These are phyloP conservation scores for Nidularia pulvinata DNA, from an alignment of 768 basidiomycete species.

Conservation along the genomic window DNA sequence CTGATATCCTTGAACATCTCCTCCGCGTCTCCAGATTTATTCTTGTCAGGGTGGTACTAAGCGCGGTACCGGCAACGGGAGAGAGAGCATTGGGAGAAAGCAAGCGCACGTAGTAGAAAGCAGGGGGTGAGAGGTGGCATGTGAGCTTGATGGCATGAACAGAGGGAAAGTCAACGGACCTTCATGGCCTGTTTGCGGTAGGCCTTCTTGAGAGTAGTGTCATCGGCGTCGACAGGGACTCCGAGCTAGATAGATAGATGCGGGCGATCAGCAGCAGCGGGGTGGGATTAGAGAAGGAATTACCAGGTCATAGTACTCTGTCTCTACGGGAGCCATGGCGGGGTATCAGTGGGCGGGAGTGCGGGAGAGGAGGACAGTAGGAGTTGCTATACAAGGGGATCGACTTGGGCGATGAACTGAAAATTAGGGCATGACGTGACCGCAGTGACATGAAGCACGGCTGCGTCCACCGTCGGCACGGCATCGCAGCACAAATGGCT, in stretches of 20 bases:
- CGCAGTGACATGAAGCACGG: too few species aligned
- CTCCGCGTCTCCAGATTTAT: constrained; percentile 89
- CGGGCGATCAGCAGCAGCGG: neutral
- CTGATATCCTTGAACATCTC: constrained; percentile 98
- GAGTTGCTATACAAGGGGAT: too few species aligned
- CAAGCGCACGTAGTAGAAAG: too few species aligned
- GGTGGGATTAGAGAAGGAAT: constrained; percentile 16
- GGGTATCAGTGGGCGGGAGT: neutral
- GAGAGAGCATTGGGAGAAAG: too few species aligned
- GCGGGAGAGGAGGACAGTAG: too few species aligned
- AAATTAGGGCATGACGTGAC: too few species aligned
- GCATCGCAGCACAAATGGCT: too few species aligned
- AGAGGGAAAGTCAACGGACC: constrained; percentile 38
- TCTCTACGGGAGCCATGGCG: constrained; percentile 85
- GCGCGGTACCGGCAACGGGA: neutral
- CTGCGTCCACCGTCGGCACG: too few species aligned
- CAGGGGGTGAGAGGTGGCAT: neutral
- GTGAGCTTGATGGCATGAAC: neutral
- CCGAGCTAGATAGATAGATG: constrained; percentile 48
- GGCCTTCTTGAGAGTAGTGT: constrained; percentile 89
- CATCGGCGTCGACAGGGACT: constrained; percentile 71
- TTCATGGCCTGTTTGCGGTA: constrained; percentile 95
- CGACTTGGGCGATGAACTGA: too few species aligned
- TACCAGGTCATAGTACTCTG: constrained; percentile 87
- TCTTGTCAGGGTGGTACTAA: constrained; percentile 96